These are phyloP conservation scores for Musa acuminata DNA, from an alignment of 176 grass and related monocot species.

Conservation along the genomic window DNA sequence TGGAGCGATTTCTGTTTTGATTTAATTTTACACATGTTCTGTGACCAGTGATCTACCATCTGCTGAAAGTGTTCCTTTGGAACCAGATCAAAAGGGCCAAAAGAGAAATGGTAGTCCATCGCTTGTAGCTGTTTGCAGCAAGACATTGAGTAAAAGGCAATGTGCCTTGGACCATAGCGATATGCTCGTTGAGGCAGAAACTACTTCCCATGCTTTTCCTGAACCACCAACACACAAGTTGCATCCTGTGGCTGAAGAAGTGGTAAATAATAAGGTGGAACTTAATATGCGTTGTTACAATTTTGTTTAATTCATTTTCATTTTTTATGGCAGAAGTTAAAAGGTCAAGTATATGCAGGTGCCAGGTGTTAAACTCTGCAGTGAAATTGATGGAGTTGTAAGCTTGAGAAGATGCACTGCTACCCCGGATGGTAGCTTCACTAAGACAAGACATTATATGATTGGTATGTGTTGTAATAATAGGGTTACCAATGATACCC, in stretches of 20 bases:
- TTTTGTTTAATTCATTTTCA: conserved; percentile 5
- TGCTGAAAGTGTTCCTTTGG: conserved; percentile 21
- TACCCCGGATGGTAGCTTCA: conserved; percentile 42
- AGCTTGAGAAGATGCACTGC: conserved; percentile 61
- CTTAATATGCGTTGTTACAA: background rate
- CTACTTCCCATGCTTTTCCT: background rate
- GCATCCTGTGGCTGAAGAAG: background rate
- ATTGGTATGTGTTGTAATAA: conserved; percentile 4
- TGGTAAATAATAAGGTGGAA: background rate
- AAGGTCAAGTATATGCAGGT: conserved; percentile 28
- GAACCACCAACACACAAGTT: background rate
- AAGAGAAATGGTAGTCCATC: conserved; percentile 49
- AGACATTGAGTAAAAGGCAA: conserved; percentile 45
- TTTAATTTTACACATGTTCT: background rate
- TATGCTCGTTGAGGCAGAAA: conserved; percentile 13
- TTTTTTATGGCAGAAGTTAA: too few relatives aligned
- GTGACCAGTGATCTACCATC: conserved; percentile 34
- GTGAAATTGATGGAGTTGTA: conserved; percentile 11
- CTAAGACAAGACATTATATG: conserved; percentile 31
- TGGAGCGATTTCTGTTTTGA: conserved; percentile 14
- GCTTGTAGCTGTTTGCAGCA: conserved; percentile 29
- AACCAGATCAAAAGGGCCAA: conserved; percentile 36
- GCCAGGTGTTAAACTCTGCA: conserved; percentile 13
- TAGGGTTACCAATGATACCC: conserved; percentile 30
- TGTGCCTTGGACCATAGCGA: conserved; percentile 9